Evolutionary conservation across 352 stramenopile genomes (phyloP), one percentile per base, ranked within the genome.

Genomic region (Globisporangium irregulare): DNA sequence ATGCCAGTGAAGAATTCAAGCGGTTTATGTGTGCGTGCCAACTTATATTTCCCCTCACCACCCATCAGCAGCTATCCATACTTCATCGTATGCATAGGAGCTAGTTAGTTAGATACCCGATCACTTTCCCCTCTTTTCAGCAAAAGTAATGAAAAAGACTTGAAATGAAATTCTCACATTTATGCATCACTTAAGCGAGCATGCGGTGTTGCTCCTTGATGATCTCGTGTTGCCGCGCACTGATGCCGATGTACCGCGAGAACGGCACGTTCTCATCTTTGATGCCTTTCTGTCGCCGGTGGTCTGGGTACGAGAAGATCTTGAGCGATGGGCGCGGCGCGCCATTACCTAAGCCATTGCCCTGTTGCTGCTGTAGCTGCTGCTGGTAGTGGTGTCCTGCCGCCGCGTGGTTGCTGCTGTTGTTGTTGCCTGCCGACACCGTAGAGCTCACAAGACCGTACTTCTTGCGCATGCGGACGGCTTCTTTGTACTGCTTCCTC

Each of bases 131-230:
- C 59, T 46, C 48, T 55, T 43, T 24, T 12, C 36, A 25, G 14
- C 34, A 34, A 27, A 25, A 59, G 9, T 27, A 38, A 67, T 24
- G 53, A 34, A 20, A 34, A 22, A 3, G 8, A 51, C 10, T 7
- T 53, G 10, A 38, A 64, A 29, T 51, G 20, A 27, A 12, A 9
- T 7, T 25, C 54, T 36, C 32, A 36, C 20, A n/a, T 38, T n/a
- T 38, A 15, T 12, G 14, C 9, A 59, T n/a, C 22, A 43, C 10
- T 68, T 70, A 88, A n/a, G 79, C 80, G n/a, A 91, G 74, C 59
- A 91, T 79, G 20, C 81, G 82, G 62, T 92, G 82, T 51, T 90
- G 82, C 71, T 92, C 80, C 64, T 89, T 90, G 64, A 92, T 90
- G 62, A 92, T 87, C 54, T 88, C 82, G 54, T 89, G 82, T 64